A percentile compares a stretch with the other conserved stretches of the same genome.
These are phyloP conservation scores for Hymenotorrendiella dingleyae DNA, from an alignment of 2,329 filamentous ascomycete genomes.

Conservation along the genomic window DNA sequence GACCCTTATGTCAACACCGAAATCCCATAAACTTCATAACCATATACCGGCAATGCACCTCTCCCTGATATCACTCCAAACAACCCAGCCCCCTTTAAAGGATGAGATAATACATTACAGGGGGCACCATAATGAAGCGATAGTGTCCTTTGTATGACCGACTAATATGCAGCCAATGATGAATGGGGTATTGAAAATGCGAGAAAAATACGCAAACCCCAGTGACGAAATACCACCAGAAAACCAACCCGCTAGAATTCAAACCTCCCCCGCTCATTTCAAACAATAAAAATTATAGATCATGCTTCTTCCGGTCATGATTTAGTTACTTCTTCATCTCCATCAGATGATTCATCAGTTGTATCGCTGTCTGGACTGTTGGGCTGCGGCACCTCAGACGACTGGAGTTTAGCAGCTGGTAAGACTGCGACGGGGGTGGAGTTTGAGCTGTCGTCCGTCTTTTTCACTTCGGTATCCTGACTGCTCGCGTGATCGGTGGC, in stretches of 20 bases:
- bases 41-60: constrained; percentile 19
- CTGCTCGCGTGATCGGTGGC: constrained; percentile 21
- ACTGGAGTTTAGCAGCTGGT: constrained; percentile 20
- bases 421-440: constrained; percentile 19
- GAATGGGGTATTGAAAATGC: constrained; percentile 20
- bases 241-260: constrained; percentile 11
- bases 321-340: constrained; percentile 6
- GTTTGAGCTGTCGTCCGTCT: constrained; percentile 20
- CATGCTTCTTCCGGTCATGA: constrained; percentile 1
- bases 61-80: constrained; percentile 2
- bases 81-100: constrained; percentile 2
- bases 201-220: constrained; percentile 6
- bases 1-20: background rate
- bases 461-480: constrained; percentile 21
- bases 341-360: constrained; percentile 20
- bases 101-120: constrained; percentile 10
- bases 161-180: constrained; percentile 17
- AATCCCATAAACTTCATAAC: constrained; percentile 20
- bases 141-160: constrained; percentile 3
- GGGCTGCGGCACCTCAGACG: constrained; percentile 17
- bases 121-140: constrained; percentile 11
- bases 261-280: background rate
- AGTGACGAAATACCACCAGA: constrained; percentile 8
- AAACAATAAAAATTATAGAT: constrained; percentile 4
- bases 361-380: constrained; percentile 21